Conservation (phyloP, 495 filamentous ascomycete species). For the Rusavskia elegans region DNA sequence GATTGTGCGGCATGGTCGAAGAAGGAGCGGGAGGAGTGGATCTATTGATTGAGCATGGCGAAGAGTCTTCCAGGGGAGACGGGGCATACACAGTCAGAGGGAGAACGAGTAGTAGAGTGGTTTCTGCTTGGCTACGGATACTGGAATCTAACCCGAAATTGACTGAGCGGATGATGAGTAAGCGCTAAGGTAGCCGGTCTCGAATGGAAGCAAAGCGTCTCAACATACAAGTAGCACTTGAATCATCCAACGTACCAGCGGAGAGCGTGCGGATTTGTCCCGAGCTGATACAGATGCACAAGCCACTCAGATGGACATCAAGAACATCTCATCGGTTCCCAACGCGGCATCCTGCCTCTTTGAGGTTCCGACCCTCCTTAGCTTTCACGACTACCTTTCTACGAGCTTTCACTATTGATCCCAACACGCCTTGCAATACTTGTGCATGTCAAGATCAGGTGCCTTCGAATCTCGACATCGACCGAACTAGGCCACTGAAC, state of each 20-base stretch:
- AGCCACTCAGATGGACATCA: too few relatives aligned
- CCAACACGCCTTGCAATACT: neutral
- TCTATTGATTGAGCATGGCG: constrained; percentile 37
- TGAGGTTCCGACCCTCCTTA: neutral
- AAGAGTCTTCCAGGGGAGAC: constrained; percentile 45
- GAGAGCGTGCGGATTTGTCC: too few relatives aligned
- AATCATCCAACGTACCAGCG: too few relatives aligned
- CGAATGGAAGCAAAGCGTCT: too few relatives aligned
- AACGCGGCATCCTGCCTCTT: neutral
- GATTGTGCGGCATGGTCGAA: constrained; percentile 53
- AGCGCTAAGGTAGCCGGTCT: too few relatives aligned
- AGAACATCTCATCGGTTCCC: too few relatives aligned
- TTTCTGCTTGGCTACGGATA: neutral
- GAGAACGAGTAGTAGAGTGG: neutral
- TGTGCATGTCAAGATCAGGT: neutral
- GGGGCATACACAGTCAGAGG: constrained; percentile 45
- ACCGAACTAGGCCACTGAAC: constrained; percentile 48
- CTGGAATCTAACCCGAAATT: too few relatives aligned
- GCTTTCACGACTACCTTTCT: neutral
- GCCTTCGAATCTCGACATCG: constrained; percentile 36
- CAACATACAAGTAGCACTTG: too few relatives aligned
- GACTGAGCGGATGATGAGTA: too few relatives aligned
- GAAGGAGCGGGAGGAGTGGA: constrained; percentile 46
- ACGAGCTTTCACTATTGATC: neutral
- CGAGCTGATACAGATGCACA: too few relatives aligned